phyloP scores from a whole-genome alignment of 2,329 filamentous ascomycete species.

The Diaporthe ilicicola region DNA sequence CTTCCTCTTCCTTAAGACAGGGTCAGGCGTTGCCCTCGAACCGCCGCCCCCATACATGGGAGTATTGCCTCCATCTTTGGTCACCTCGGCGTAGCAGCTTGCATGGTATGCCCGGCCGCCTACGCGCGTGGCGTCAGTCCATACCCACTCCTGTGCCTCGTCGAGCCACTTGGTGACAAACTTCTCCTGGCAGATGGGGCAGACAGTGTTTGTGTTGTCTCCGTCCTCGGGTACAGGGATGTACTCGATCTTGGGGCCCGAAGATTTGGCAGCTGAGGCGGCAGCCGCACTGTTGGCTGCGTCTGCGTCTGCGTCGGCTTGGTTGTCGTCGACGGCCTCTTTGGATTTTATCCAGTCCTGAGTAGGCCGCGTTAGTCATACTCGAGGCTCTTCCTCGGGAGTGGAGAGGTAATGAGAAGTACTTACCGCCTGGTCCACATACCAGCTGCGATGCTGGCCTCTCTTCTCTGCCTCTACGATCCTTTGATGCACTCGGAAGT shows the following conservation, averaged over 20 bases:
- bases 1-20: constrained; percentile 77
- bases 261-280: constrained; percentile 43
- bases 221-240: constrained; percentile 86
- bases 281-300: constrained; percentile 46
- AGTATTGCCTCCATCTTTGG: constrained; percentile 65
- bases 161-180: constrained; percentile 94
- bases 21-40: constrained; percentile 62
- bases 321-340: constrained; percentile 76
- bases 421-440: constrained; percentile 84
- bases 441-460: constrained; percentile 93
- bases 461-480: constrained; percentile 86
- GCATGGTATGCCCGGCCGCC: constrained; percentile 87
- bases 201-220: constrained; percentile 77
- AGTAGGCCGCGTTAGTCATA: not conserved
- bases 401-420: constrained; percentile 31
- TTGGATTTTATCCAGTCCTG: constrained; percentile 91
- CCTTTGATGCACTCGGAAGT: constrained; percentile 91
- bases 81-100: constrained; percentile 86
- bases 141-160: constrained; percentile 95
- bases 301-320: constrained; percentile 42
- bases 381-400: constrained; percentile 12
- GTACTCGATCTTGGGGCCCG: constrained; percentile 67
- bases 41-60: constrained; percentile 50
- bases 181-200: constrained; percentile 94
- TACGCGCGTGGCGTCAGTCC: constrained; percentile 86